Evolutionary conservation across 202 grass and related monocot genomes (phyloP).

Genomic region (Setaria italica): DNA sequence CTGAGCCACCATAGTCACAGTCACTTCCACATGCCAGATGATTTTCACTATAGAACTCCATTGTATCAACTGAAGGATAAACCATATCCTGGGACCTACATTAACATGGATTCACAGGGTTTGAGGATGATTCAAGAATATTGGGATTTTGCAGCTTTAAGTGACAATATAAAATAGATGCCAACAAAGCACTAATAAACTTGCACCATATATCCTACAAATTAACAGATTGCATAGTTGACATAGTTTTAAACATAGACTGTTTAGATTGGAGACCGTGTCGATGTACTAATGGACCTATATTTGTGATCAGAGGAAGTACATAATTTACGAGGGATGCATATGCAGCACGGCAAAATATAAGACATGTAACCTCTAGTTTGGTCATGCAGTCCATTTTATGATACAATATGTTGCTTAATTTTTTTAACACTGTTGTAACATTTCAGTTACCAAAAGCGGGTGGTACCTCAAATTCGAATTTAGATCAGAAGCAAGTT

Average conservation of each 20-base stretch:
- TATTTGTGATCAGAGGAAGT: background rate
- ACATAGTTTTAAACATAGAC: background rate
- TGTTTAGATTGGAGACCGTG: too few relatives aligned
- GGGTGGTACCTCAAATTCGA: slow-evolving; percentile 75
- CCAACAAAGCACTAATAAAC: slow-evolving; percentile 7
- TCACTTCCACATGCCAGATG: slow-evolving; percentile 91
- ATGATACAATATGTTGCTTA: background rate
- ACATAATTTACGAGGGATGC: slow-evolving; percentile 32
- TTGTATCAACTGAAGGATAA: slow-evolving; percentile 79
- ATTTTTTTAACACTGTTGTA: slow-evolving; percentile 21
- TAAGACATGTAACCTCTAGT: background rate
- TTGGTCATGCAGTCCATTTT: background rate
- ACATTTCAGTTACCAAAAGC: background rate
- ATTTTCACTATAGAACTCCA: slow-evolving; percentile 96
- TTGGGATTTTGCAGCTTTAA: slow-evolving; percentile 23
- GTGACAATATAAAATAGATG: slow-evolving; percentile 12
- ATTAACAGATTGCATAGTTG: slow-evolving; percentile 17
- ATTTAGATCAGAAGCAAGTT: slow-evolving; percentile 94
- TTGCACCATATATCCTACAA: slow-evolving; percentile 16
- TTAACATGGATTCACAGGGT: slow-evolving; percentile 29
- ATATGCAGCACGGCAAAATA: background rate
- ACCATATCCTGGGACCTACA: slow-evolving; percentile 80
- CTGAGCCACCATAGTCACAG: slow-evolving; percentile 76
- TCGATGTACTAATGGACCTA: background rate
- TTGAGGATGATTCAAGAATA: slow-evolving; percentile 33